These are phyloP conservation scores for Pecoramyces ruminantium DNA, from an alignment of 192 early-diverging fungal species.

Conservation along the genomic window DNA sequence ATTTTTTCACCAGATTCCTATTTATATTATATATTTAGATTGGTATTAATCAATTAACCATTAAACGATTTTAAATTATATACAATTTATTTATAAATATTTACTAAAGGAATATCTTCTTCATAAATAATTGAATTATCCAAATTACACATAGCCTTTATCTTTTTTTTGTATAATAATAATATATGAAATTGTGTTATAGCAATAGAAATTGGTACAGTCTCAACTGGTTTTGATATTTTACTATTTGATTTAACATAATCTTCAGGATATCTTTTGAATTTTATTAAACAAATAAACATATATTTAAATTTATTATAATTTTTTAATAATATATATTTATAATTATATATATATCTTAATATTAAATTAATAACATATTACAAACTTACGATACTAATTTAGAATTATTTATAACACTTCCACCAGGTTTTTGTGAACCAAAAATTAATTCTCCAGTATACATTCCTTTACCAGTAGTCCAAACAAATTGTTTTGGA, in stretches of 20 bases:
- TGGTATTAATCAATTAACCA: no score
- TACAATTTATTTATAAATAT: no score
- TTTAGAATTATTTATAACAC: constrained; percentile 62
- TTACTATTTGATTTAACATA: constrained; percentile 11
- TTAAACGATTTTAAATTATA: no score
- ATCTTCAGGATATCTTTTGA: neutral
- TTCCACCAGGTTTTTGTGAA: constrained; percentile 52
- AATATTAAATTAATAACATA: neutral
- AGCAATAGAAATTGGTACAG: constrained; percentile 56
- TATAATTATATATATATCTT: no score
- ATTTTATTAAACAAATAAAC: no score
- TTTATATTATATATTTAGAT: no score
- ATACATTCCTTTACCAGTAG: constrained; percentile 76
- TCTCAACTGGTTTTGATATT: constrained; percentile 6
- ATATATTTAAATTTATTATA: no score
- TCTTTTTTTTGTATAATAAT: constrained; percentile 56
- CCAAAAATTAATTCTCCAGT: constrained; percentile 67
- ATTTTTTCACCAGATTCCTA: constrained; percentile 43
- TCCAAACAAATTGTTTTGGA: constrained; percentile 76
- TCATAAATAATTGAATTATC: constrained; percentile 72
- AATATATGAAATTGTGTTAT: constrained; percentile 81
- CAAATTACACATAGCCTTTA: constrained; percentile 62
- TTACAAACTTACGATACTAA: constrained; percentile 51
- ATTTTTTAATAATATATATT: no score
- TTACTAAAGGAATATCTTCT: constrained; percentile 54